Evolutionary conservation across 2,329 filamentous ascomycete species (phyloP), one percentile per base, ranked within the genome.

Genomic region (Fusarium coicis): DNA sequence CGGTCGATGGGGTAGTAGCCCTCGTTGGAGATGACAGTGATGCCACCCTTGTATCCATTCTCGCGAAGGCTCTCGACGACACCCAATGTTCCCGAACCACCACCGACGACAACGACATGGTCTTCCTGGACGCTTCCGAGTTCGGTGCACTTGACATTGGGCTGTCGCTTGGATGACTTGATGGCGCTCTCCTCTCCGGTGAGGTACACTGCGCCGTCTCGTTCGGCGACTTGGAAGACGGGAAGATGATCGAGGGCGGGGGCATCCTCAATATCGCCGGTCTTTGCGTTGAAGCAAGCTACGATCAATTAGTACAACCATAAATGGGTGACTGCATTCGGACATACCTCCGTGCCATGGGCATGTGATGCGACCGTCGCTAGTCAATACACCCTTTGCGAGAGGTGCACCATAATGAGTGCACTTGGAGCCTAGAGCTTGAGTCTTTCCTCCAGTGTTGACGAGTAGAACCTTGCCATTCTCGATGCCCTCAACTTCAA

Each of bases 231-330:
- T 59, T 94, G 91, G 84, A 97, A 99, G 56, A 92, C 92, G 50
- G 93, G 89, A 32, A 99, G 85, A n/a, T 93, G 88, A 78, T 98
- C 94, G 32, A 97, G 89, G 4, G 94, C 96, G 1, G 96, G 96
- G 2, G 96, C 95, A 79, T 98, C 94, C 84, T 99, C 96, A 66
- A 98, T 93, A 77, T 99, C 96, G 59, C 96, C 96, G 10, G 93
- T 97, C 63, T 89, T 88, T 72, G 94, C 90, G 72, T 94, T 96
- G 85, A 98, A 99, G 86, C 96, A 99, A 64, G 96, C 96, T 95
- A 72, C 16, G 58, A 46, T 15, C 16, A 7, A 62, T 73, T 39
- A 74, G 58, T 26, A 47, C 34, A 47, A 47, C 36, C 21, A 60
- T 26, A 8, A 40, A 62, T 46, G 32, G 16, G 21, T 54, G 28